A percentile compares a stretch with the other conserved stretches of the same genome.
Evolutionary conservation across 768 basidiomycete genomes (phyloP).

Genomic region (Wakefieldia striispora): DNA sequence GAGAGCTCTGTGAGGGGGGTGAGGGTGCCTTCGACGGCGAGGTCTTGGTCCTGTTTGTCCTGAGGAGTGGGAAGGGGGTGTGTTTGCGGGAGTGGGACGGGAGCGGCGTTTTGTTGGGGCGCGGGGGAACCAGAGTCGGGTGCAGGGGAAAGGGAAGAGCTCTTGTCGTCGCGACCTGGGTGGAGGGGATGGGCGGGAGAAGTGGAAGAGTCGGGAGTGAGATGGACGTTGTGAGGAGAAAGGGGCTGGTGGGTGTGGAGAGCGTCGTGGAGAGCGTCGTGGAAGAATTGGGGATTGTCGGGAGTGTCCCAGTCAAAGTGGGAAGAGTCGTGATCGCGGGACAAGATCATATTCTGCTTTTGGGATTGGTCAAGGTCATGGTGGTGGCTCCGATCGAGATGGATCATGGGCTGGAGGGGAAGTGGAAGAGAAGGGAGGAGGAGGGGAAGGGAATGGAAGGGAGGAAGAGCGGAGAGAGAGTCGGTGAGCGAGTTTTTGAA

Average conservation of each 20-base stretch:
- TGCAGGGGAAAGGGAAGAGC: constrained; percentile 57
- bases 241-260: constrained; percentile 19
- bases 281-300: constrained; percentile 25
- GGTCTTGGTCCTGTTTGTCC: constrained; percentile 35
- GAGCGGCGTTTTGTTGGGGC: constrained; percentile 20
- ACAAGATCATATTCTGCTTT: constrained; percentile 44
- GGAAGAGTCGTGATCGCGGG: constrained; percentile 32
- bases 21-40: constrained; percentile 44
- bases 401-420: constrained; percentile 40
- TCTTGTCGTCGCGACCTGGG: constrained; percentile 39
- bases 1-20: constrained; percentile 80
- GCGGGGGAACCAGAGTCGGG: constrained; percentile 45
- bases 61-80: constrained; percentile 14
- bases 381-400: constrained; percentile 52
- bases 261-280: constrained; percentile 22
- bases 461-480: constrained; percentile 2
- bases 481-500: background rate
- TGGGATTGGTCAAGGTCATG: constrained; percentile 37
- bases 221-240: constrained; percentile 18
- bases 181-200: constrained; percentile 14
- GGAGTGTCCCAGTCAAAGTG: constrained; percentile 35
- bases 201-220: constrained; percentile 3
- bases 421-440: background rate
- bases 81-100: constrained; percentile 19
- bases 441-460: background rate